A percentile compares a stretch with the other conserved stretches of the same genome.
These are phyloP conservation scores for Larix sibirica DNA, from an alignment of 83 land plant species.

Conservation along the genomic window DNA sequence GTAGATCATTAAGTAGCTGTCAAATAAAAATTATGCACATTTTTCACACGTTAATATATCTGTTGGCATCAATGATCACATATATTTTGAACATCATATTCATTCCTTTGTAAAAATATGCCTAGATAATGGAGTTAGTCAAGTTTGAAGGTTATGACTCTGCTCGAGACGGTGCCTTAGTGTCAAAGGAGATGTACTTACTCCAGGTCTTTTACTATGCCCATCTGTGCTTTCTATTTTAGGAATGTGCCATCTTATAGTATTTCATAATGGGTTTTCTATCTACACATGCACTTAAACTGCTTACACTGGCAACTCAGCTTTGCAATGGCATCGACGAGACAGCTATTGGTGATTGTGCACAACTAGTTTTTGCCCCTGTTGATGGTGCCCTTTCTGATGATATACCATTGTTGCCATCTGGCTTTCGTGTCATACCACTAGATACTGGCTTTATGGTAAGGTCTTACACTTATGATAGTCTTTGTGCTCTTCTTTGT, in stretches of 20 bases:
- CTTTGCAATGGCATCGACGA: constrained; percentile 25
- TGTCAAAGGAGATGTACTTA: constrained; percentile 20
- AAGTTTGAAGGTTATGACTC: constrained; percentile 15
- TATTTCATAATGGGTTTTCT: not conserved
- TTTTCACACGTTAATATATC: not conserved
- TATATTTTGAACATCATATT: not conserved
- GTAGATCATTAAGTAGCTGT: not conserved
- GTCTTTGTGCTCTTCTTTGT: not conserved
- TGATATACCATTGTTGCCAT: constrained; percentile 25
- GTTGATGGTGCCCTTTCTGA: constrained; percentile 31
- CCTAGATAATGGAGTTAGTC: constrained; percentile 17
- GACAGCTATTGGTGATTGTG: constrained; percentile 22
- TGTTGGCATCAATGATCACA: not conserved
- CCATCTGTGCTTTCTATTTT: constrained; percentile 1
- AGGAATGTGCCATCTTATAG: not conserved
- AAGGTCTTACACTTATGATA: constrained; percentile 1
- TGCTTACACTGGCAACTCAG: not conserved
- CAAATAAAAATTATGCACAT: not conserved
- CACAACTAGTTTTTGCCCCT: constrained; percentile 34
- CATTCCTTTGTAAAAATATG: not conserved
- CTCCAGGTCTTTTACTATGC: constrained; percentile 18
- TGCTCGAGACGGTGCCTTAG: constrained; percentile 8
- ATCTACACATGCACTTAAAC: constrained; percentile 1
- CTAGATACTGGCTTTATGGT: constrained; percentile 27
- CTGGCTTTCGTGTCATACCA: constrained; percentile 46